Percentiles rank a stretch among this genome's conserved stretches.
These are phyloP conservation scores for Ampelocalamus luodianensis DNA, from an alignment of 176 grass and related monocot genomes.

Conservation along the genomic window DNA sequence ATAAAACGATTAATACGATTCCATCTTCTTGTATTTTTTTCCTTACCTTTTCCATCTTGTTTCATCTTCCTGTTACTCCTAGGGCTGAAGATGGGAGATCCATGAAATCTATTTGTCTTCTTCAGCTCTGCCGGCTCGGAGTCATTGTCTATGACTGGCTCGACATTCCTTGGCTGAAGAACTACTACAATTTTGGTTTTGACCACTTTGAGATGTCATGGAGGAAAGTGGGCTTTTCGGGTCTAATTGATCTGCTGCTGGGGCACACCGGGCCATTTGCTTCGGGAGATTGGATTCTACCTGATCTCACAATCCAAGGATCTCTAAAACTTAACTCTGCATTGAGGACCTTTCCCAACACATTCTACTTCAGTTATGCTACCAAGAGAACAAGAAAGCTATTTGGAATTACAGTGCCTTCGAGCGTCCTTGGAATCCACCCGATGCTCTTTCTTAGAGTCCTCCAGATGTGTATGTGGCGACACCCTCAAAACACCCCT, in stretches of 20 bases:
- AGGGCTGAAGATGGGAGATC: slow-evolving; percentile 84
- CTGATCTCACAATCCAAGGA: slow-evolving; percentile 93
- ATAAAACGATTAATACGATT: background rate
- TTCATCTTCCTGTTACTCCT: slow-evolving; percentile 37
- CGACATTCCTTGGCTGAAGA: slow-evolving; percentile 87
- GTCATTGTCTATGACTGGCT: slow-evolving; percentile 97
- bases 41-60: background rate
- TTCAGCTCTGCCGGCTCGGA: slow-evolving; percentile 86
- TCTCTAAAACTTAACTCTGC: slow-evolving; percentile 69
- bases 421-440: slow-evolving; percentile 82
- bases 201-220: slow-evolving; percentile 92
- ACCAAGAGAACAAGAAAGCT: slow-evolving; percentile 90
- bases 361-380: slow-evolving; percentile 99
- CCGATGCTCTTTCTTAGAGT: slow-evolving; percentile 97
- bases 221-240: slow-evolving; percentile 71
- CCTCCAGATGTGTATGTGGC: slow-evolving; percentile 95
- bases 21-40: background rate
- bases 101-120: slow-evolving; percentile 83
- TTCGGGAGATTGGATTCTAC: slow-evolving; percentile 91
- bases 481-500: slow-evolving; percentile 59
- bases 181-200: slow-evolving; percentile 97
- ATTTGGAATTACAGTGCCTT: slow-evolving; percentile 80
- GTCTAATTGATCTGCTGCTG: slow-evolving; percentile 77
- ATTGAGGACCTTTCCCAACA: slow-evolving; percentile 79
- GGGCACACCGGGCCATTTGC: slow-evolving; percentile 82